These are phyloP conservation scores for Psilocybe cubensis DNA, from an alignment of 768 basidiomycete genomes.

Conservation along the genomic window DNA sequence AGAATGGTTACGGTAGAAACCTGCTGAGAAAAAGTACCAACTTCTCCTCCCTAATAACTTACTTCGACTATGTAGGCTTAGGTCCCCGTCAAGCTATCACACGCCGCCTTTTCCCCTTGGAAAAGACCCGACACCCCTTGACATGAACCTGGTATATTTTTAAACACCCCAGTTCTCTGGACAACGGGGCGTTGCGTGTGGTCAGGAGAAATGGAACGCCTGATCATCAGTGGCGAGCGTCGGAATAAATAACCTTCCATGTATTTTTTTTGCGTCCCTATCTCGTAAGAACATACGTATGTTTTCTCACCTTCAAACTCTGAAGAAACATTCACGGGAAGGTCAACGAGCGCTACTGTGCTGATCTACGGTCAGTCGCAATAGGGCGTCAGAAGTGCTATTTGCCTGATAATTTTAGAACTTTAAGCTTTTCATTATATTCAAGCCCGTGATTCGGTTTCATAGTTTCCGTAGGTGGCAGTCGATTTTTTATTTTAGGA, in stretches of 20 bases:
- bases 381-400: too few relatives aligned
- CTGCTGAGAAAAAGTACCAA: background rate
- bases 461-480: background rate
- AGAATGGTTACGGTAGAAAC: background rate
- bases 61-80: background rate
- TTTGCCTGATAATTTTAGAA: background rate
- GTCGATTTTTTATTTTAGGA: background rate
- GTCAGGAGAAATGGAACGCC: background rate
- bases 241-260: conserved; percentile 4
- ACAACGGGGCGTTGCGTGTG: background rate
- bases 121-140: too few relatives aligned
- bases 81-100: background rate
- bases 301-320: background rate
- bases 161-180: background rate
- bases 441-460: background rate
- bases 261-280: background rate
- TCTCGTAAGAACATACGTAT: background rate
- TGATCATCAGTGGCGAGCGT: conserved; percentile 1
- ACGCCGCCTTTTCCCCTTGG: background rate
- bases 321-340: background rate
- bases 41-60: too few relatives aligned
- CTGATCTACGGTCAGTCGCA: too few relatives aligned
- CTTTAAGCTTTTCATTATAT: background rate
- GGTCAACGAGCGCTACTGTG: background rate
- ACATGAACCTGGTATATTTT: too few relatives aligned